Evolutionary conservation across 2,329 filamentous ascomycete species (phyloP).

Genomic region (Tolypocladium endophyticum): DNA sequence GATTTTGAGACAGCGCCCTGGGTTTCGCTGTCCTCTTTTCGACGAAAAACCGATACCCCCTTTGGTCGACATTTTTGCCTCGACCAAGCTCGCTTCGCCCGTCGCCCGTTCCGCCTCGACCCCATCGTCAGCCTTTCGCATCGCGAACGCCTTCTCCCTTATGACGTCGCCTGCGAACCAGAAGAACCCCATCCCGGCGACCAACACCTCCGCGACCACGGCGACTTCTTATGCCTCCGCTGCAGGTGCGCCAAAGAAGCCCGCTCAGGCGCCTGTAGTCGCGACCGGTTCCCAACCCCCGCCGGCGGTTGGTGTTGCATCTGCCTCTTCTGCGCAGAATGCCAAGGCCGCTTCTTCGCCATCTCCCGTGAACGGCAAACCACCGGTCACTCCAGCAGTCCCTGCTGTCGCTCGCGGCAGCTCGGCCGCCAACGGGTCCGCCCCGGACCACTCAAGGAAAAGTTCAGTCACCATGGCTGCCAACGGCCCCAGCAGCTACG

Average conservation of each 20-base stretch:
- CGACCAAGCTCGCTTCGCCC: not conserved
- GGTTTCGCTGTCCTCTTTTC: slow-evolving; percentile 1
- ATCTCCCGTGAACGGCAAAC: slow-evolving; percentile 79
- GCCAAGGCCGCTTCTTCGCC: slow-evolving; percentile 56
- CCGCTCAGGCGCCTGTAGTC: slow-evolving; percentile 48
- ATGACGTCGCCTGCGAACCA: slow-evolving; percentile 52
- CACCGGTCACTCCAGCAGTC: slow-evolving; percentile 58
- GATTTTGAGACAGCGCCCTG: not conserved
- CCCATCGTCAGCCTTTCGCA: slow-evolving; percentile 6
- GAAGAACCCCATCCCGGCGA: slow-evolving; percentile 45
- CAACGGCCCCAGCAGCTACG: slow-evolving; percentile 64
- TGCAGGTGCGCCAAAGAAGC: slow-evolving; percentile 53
- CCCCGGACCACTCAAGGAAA: slow-evolving; percentile 69
- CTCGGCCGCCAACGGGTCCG: slow-evolving; percentile 56
- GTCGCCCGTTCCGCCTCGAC: not conserved
- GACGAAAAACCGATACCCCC: not conserved
- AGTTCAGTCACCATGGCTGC: slow-evolving; percentile 86
- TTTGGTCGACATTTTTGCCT: slow-evolving; percentile 9
- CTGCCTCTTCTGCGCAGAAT: slow-evolving; percentile 39
- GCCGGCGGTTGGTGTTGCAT: slow-evolving; percentile 44
- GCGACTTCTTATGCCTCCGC: slow-evolving; percentile 58
- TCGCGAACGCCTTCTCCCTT: slow-evolving; percentile 25
- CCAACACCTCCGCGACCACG: slow-evolving; percentile 45
- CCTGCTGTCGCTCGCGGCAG: slow-evolving; percentile 56
- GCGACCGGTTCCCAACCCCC: slow-evolving; percentile 45